phyloP scores from a whole-genome alignment of 2,329 filamentous ascomycete species.

The Ascochyta rabiei region DNA sequence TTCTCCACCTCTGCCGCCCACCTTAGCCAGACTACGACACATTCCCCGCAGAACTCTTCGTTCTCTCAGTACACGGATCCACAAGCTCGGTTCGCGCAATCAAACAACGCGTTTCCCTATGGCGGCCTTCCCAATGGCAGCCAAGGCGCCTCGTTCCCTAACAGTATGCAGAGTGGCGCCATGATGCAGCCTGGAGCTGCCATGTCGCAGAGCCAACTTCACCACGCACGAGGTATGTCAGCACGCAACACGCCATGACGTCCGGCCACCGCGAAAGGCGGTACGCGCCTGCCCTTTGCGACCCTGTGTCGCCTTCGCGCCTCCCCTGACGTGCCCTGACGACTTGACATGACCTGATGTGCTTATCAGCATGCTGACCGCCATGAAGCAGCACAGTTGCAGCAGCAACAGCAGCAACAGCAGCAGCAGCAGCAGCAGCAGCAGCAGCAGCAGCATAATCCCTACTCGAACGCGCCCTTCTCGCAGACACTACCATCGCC shows the following conservation, averaged over 20 bases:
- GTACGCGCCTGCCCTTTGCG: conserved; percentile 23
- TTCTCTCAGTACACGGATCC: conserved; percentile 38
- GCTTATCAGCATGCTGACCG: conserved; percentile 12
- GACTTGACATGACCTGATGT: background rate
- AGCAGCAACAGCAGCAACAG: conserved; percentile 37
- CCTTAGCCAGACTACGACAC: conserved; percentile 25
- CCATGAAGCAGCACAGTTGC: conserved; percentile 40
- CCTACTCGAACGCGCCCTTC: conserved; percentile 48
- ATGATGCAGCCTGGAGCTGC: conserved; percentile 45
- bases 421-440: conserved; percentile 47
- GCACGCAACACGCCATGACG: conserved; percentile 26
- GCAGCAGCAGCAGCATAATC: conserved; percentile 45
- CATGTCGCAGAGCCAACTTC: conserved; percentile 43
- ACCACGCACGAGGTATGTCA: conserved; percentile 48
- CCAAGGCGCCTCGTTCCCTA: conserved; percentile 38
- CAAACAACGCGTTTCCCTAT: conserved; percentile 37
- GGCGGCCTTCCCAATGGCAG: conserved; percentile 42
- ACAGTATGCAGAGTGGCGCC: conserved; percentile 34
- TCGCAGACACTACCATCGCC: conserved; percentile 47
- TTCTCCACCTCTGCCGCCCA: conserved; percentile 38
- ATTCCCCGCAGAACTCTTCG: conserved; percentile 40
- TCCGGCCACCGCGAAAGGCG: conserved; percentile 17
- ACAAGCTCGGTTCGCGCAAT: conserved; percentile 45
- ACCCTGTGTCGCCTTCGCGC: conserved; percentile 15
- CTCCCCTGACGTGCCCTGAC: conserved; percentile 9